These are phyloP conservation scores for Aspergillus novoparasiticus DNA, from an alignment of 2,329 filamentous ascomycete genomes.

Conservation along the genomic window DNA sequence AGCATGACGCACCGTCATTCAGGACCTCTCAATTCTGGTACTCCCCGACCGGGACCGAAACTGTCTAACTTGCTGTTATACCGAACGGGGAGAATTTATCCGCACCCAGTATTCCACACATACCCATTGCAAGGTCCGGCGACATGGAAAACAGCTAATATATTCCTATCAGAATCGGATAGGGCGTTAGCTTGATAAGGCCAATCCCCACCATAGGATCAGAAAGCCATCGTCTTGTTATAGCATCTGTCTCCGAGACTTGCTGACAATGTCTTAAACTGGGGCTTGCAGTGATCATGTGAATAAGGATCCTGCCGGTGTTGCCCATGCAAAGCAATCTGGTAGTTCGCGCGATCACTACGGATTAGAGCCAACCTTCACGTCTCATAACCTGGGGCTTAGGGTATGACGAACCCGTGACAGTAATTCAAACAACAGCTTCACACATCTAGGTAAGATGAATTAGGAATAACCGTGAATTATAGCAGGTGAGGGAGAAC, in stretches of 20 bases:
- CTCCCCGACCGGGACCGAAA: too few species aligned
- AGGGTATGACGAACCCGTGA: too few species aligned
- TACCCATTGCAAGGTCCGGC: too few species aligned
- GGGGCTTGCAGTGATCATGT: neutral
- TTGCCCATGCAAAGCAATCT: neutral
- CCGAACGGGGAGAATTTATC: too few species aligned
- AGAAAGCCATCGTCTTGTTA: neutral
- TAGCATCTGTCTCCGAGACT: neutral
- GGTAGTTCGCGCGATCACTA: neutral
- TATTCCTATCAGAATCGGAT: neutral
- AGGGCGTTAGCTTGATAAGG: neutral
- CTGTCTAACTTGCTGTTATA: too few species aligned
- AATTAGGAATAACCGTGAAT: neutral
- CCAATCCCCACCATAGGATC: neutral
- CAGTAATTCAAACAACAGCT: neutral
- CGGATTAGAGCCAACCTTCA: neutral
- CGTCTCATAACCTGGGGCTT: neutral
- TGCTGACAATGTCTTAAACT: neutral
- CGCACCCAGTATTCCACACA: too few species aligned
- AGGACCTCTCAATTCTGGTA: too few species aligned
- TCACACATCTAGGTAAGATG: neutral
- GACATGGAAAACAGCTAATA: neutral
- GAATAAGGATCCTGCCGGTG: neutral
- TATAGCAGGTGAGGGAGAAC: neutral
- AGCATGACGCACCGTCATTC: too few species aligned